Base-by-base conservation (phyloP, 164 flowering plant genomes). In the Santalum album region DNA sequence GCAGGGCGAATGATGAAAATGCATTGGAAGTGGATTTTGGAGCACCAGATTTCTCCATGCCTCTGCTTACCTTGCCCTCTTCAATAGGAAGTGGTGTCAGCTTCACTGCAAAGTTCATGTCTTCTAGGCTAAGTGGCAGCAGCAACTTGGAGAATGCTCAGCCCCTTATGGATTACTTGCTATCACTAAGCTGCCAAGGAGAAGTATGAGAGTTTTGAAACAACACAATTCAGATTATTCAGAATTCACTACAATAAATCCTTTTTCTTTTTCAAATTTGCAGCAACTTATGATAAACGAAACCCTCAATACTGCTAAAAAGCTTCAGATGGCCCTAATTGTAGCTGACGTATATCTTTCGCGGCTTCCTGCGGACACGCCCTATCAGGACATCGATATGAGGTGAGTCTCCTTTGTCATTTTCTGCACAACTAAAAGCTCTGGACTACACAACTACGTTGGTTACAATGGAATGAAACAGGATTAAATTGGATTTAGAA, bases 1-100 rank as follows among this genome's bases (percentile, higher is more conserved):
- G 51, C 32, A 49, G 51, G 51, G 51, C 27, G 15, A 49, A 25
- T 12, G 51, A 49, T 49, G 51, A 49, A n/a, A 49, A 49, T 49
- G 51, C 32, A 3, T 14, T 49, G 32, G 51, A 49, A 49, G 51
- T 49, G 26, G 51, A 49, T 49, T 49, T 49, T 23, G 51, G 51
- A n/a, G 51, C 51, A 23, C 18, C 23, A 9, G 27, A 49, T 5
- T 22, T 22, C 27, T 6, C 27, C n/a, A 49, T 25, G 26, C 51
- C 51, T 23, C 27, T 0, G 27, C 51, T 49, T 9, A 12, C 51
- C 51, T n/a, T 49, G 5, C 19, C 51, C 12, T 49, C 51, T 49
- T 49, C 51, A 23, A 49, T 49, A 12, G 51, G 51, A 23, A 49
- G 12, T 49, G 51, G 51, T 0, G 19, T 23, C n/a, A 23, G 18